Evolutionary conservation across 2,329 filamentous ascomycete species (phyloP).

Genomic region (Cladosporium sphaerospermum): DNA sequence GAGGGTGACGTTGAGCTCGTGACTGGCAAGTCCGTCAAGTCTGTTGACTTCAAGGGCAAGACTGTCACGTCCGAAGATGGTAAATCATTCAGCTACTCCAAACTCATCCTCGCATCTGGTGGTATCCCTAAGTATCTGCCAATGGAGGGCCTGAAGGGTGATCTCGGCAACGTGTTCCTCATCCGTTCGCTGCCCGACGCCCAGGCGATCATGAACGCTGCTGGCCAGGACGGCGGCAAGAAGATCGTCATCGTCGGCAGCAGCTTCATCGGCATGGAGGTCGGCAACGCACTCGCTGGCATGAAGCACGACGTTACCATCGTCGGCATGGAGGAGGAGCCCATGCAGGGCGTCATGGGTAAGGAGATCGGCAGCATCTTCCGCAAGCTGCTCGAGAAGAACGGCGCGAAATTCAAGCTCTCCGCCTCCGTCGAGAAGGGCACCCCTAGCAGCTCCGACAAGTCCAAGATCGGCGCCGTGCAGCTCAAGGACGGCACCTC

Average conservation of each 20-base stretch:
- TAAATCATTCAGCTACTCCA: slow-evolving; percentile 69
- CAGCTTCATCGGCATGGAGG: slow-evolving; percentile 97
- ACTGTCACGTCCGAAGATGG: slow-evolving; percentile 69
- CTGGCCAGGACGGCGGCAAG: slow-evolving; percentile 73
- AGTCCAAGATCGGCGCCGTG: slow-evolving; percentile 71
- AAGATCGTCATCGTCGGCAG: slow-evolving; percentile 89
- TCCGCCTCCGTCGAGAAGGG: slow-evolving; percentile 77
- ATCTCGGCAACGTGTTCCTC: slow-evolving; percentile 79
- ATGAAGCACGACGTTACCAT: slow-evolving; percentile 80
- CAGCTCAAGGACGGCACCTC: slow-evolving; percentile 78
- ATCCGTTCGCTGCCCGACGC: slow-evolving; percentile 72
- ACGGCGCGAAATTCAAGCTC: slow-evolving; percentile 84
- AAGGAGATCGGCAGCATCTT: slow-evolving; percentile 73
- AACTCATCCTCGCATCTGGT: slow-evolving; percentile 85
- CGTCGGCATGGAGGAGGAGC: slow-evolving; percentile 79
- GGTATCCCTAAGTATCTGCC: slow-evolving; percentile 71
- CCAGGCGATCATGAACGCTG: slow-evolving; percentile 68
- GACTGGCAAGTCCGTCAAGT: slow-evolving; percentile 55
- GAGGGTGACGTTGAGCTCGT: slow-evolving; percentile 52
- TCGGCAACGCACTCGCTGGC: slow-evolving; percentile 70
- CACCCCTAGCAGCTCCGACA: slow-evolving; percentile 59
- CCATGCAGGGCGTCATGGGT: slow-evolving; percentile 82
- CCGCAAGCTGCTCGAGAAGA: slow-evolving; percentile 71
- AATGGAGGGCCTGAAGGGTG: slow-evolving; percentile 72
- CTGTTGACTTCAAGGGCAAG: slow-evolving; percentile 69